Evolutionary conservation across 2,329 filamentous ascomycete genomes (phyloP), one percentile per base, ranked within the genome.

Genomic region (Lachnellula occidentalis): DNA sequence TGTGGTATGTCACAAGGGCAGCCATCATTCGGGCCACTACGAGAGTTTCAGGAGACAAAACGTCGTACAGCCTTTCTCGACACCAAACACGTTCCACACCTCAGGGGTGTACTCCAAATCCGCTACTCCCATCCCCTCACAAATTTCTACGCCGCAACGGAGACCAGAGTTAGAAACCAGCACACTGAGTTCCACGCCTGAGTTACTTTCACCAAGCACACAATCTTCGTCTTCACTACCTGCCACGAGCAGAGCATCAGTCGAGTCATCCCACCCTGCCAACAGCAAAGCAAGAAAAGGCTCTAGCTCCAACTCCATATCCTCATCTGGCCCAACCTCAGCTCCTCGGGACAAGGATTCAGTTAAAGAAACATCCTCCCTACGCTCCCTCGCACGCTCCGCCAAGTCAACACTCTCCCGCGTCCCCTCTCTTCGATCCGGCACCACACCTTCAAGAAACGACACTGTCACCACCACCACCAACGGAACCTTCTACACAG

Each of bases 21-120:
- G 89, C 58, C 94, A 99, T 69, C 87, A 96, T 67, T 96, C 91
- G 65, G 94, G 94, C 1, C 94, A 99, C 69, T 99, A 99, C 73
- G 94, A 99, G 70, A 92, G 91, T 1, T 97, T 97, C 71, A 82
- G 94, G 34, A 82, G 94, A 37, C 94, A 97, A 71, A 87, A 89
- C 55, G 73, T 90, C 8, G 83, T 86, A 49, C 75, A 87, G 3
- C 92, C 92, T 0, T 97, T 85, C 68, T 88, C 90, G 1, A 96
- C 92, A 7, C 84, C 88, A 0, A 86, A 88, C 62, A 85, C 84
- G 0, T 92, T 95, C 71, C 86, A 88, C 57, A 79, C 80, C 5
- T 88, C 88, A 37, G 86, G 84, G 6, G 82, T 86, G 34, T 92
- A 89, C 66, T 68, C 64, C 53, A 67, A 31, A 31, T 11, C 62